These are phyloP conservation scores for Phylloporus arenicola DNA, from an alignment of 768 basidiomycete species.

Conservation along the genomic window DNA sequence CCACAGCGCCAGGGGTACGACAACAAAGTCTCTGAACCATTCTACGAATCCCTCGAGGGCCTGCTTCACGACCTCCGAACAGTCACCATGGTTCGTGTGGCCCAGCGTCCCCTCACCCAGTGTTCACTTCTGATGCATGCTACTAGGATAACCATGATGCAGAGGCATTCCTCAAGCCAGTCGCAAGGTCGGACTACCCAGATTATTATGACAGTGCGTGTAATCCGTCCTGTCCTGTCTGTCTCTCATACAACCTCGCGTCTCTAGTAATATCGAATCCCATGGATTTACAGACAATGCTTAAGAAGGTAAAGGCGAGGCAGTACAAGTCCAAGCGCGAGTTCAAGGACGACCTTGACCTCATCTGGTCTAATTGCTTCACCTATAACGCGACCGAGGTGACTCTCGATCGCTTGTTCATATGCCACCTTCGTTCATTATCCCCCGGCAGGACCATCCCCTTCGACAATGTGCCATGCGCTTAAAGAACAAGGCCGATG, in stretches of 20 bases:
- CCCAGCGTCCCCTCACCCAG: slow-evolving; percentile 13
- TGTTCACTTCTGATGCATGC: slow-evolving; percentile 24
- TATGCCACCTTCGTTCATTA: background rate
- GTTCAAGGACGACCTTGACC: slow-evolving; percentile 89
- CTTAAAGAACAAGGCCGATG: slow-evolving; percentile 79
- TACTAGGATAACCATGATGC: slow-evolving; percentile 80
- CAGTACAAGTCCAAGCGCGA: slow-evolving; percentile 91
- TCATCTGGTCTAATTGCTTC: slow-evolving; percentile 96
- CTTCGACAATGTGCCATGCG: slow-evolving; percentile 77
- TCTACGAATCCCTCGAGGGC: slow-evolving; percentile 91
- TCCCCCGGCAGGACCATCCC: slow-evolving; percentile 66
- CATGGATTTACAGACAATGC: slow-evolving; percentile 94
- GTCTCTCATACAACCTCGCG: slow-evolving; percentile 1
- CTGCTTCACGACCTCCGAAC: slow-evolving; percentile 80
- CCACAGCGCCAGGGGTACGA: slow-evolving; percentile 56
- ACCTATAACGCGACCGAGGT: slow-evolving; percentile 90
- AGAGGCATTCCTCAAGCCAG: slow-evolving; percentile 90
- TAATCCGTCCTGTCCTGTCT: background rate
- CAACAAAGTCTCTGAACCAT: slow-evolving; percentile 74
- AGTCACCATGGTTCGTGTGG: slow-evolving; percentile 53
- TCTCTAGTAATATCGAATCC: slow-evolving; percentile 80
- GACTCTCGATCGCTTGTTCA: slow-evolving; percentile 28
- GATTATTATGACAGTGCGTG: slow-evolving; percentile 88
- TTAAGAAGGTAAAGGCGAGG: slow-evolving; percentile 88
- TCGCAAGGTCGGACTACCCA: slow-evolving; percentile 82